Evolutionary conservation across 2,329 filamentous ascomycete species (phyloP).

Genomic region (Aspergillus fructus): DNA sequence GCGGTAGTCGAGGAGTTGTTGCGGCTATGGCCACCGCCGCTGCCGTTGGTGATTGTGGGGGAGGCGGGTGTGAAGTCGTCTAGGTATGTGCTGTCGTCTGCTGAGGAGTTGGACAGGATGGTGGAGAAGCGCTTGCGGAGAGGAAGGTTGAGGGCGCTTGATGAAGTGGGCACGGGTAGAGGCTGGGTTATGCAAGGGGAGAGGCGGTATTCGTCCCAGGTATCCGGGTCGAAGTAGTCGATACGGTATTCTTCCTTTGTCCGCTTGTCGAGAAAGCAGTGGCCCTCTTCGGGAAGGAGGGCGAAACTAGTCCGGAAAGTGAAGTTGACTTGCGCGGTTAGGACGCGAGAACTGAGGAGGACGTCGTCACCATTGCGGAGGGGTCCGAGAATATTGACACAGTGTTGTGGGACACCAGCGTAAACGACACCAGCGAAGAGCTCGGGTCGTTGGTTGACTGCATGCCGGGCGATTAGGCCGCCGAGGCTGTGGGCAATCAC

Average conservation of each 20-base stretch:
- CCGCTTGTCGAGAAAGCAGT: constrained; percentile 80
- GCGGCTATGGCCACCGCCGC: neutral
- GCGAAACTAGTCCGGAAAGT: constrained; percentile 82
- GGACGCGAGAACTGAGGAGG: constrained; percentile 79
- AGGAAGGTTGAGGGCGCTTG: constrained; percentile 31
- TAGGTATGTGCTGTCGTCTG: constrained; percentile 17
- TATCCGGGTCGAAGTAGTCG: constrained; percentile 77
- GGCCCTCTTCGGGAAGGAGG: constrained; percentile 80
- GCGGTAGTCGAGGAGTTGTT: constrained; percentile 4
- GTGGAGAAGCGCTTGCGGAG: constrained; percentile 40
- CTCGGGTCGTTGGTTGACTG: constrained; percentile 79
- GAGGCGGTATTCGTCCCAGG: constrained; percentile 75
- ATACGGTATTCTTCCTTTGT: constrained; percentile 78
- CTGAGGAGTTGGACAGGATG: constrained; percentile 21
- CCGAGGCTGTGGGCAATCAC: constrained; percentile 85
- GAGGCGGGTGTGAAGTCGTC: constrained; percentile 7
- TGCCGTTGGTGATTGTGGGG: neutral
- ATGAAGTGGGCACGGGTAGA: constrained; percentile 51
- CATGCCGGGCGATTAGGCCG: constrained; percentile 83
- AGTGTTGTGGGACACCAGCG: constrained; percentile 79
- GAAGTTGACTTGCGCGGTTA: constrained; percentile 93
- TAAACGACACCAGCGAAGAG: constrained; percentile 85
- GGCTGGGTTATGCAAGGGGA: constrained; percentile 74
- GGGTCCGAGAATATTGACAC: constrained; percentile 87
- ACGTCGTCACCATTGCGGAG: constrained; percentile 91